Evolutionary conservation across 1,284 basidiomycete species (phyloP).

Genomic region (Heterobasidion parviporum): DNA sequence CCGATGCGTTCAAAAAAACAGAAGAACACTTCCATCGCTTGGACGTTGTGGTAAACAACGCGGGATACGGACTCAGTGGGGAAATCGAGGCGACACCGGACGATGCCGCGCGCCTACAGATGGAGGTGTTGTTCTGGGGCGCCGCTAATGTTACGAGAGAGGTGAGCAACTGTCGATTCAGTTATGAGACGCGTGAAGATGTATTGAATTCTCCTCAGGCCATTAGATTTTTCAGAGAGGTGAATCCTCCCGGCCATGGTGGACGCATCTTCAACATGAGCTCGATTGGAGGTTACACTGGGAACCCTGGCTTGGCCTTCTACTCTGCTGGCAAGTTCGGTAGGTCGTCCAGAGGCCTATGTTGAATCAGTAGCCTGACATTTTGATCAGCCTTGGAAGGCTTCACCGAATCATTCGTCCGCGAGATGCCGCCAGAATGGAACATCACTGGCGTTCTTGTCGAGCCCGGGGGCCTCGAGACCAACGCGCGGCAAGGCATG

Average conservation of each 20-base stretch:
- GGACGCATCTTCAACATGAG: slow-evolving; percentile 26
- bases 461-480: slow-evolving; percentile 27
- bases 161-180: neutral
- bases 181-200: neutral
- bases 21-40: slow-evolving; percentile 26
- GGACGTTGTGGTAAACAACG: slow-evolving; percentile 33
- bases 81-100: slow-evolving; percentile 26
- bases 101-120: slow-evolving; percentile 17
- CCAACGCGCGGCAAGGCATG: slow-evolving; percentile 13
- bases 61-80: slow-evolving; percentile 22
- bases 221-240: slow-evolving; percentile 18
- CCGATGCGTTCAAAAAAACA: slow-evolving; percentile 21
- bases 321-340: slow-evolving; percentile 28
- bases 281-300: slow-evolving; percentile 22
- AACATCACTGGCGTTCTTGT: slow-evolving; percentile 28
- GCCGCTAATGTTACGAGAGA: slow-evolving; percentile 19
- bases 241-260: slow-evolving; percentile 18
- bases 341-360: slow-evolving; percentile 2
- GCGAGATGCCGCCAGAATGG: slow-evolving; percentile 21
- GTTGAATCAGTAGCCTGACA: neutral
- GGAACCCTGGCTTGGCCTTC: slow-evolving; percentile 21
- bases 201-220: slow-evolving; percentile 12
- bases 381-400: slow-evolving; percentile 24
- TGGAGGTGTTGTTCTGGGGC: slow-evolving; percentile 23
- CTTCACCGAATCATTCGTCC: slow-evolving; percentile 21